Base-by-base conservation (phyloP, 108 stramenopile species). In the Fragilaria radians region DNA sequence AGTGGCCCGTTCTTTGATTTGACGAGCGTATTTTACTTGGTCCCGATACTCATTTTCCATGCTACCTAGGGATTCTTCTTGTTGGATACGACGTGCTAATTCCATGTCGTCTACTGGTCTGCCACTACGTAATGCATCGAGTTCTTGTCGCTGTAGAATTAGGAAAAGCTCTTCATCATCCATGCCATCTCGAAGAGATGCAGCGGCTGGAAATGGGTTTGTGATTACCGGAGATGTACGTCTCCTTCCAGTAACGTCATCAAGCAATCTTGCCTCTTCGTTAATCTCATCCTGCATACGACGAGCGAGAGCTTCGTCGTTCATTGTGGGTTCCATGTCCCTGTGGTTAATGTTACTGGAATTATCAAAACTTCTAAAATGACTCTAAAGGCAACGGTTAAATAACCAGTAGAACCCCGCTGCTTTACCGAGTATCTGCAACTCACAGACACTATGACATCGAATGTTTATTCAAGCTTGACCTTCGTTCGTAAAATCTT, bases 301-400 rank as follows among this genome's bases (percentile, higher is more conserved):
- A 21, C 61, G 67, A n/a, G 67, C 67, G 32, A 68, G 55, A 17
- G 52, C 61, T 31, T 62, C 61, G 28, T 68, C 67, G 36, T 66
- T 28, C 51, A 54, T 62, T 30, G 49, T 30, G n/a, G n/a, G n/a
- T n/a, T n/a, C n/a, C n/a, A n/a, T n/a, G n/a, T n/a, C n/a, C n/a
- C n/a, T n/a, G n/a, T n/a, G n/a, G n/a, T n/a, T n/a, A n/a, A n/a
- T n/a, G n/a, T n/a, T n/a, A n/a, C n/a, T n/a, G n/a, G n/a, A n/a
- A n/a, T n/a, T n/a, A n/a, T n/a, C n/a, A n/a, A n/a, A n/a, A n/a
- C n/a, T n/a, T n/a, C n/a, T n/a, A n/a, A n/a, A n/a, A n/a, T n/a
- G n/a, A n/a, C n/a, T n/a, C n/a, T n/a, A n/a, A n/a, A n/a, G n/a
- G n/a, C n/a, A n/a, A n/a, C n/a, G n/a, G n/a, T n/a, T n/a, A n/a